Conservation (phyloP, 1,284 basidiomycete genomes). For the Athelia psychrophila region DNA sequence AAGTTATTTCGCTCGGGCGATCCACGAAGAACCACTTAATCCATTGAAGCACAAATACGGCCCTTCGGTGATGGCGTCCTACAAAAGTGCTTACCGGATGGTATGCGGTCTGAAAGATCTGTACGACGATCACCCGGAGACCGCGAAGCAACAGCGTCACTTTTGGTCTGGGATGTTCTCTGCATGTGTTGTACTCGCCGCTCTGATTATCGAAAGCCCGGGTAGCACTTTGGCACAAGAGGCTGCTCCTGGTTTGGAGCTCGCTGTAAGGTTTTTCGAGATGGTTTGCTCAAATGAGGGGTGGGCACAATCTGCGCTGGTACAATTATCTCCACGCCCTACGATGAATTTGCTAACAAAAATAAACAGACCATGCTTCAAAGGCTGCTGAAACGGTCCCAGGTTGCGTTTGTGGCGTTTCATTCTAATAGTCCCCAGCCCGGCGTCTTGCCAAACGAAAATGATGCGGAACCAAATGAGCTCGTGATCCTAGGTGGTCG, state of each 20-base stretch:
- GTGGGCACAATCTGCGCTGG: constrained; percentile 37
- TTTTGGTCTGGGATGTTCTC: constrained; percentile 53
- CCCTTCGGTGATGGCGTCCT: constrained; percentile 43
- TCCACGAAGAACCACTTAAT: constrained; percentile 36
- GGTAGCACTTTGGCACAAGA: constrained; percentile 36
- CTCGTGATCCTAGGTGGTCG: neutral
- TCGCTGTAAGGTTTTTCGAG: constrained; percentile 36
- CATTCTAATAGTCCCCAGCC: too few species aligned
- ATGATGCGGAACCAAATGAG: too few species aligned
- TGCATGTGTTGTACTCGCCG: constrained; percentile 47
- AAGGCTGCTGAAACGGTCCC: too few species aligned
- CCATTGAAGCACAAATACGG: constrained; percentile 43
- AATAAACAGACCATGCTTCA: too few species aligned
- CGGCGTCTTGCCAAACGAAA: too few species aligned
- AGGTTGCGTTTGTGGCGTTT: too few species aligned
- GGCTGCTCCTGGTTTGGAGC: constrained; percentile 37
- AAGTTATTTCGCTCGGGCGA: constrained; percentile 46
- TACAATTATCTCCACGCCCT: constrained; percentile 16
- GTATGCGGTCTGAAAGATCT: constrained; percentile 37
- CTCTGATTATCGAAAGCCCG: constrained; percentile 43
- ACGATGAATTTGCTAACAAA: too few species aligned
- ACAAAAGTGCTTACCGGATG: constrained; percentile 40
- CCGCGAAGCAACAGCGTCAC: constrained; percentile 38
- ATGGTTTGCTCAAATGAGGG: constrained; percentile 37
- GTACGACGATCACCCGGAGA: constrained; percentile 32